phyloP scores from a whole-genome alignment of 257 asterid genomes.

The Ajuga chamaepitys region DNA sequence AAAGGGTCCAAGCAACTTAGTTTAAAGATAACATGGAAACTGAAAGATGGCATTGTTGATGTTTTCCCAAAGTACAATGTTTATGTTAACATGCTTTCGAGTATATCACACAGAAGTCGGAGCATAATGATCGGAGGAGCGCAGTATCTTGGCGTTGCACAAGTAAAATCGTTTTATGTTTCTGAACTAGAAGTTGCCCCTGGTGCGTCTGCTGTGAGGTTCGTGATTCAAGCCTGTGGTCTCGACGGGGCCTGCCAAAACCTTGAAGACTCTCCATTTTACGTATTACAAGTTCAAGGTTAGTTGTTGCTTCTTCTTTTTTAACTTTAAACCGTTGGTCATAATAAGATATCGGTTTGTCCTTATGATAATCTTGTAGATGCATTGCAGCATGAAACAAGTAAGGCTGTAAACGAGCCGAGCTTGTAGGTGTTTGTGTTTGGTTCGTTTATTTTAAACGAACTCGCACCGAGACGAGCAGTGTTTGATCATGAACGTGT shows the following conservation, averaged over 20 bases:
- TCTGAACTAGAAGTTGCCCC: conserved; percentile 44
- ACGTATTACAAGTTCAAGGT: conserved; percentile 34
- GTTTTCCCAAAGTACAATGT: conserved; percentile 40
- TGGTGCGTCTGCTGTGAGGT: conserved; percentile 35
- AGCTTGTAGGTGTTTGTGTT: no score
- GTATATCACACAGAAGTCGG: conserved; percentile 4
- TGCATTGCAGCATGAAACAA: no score
- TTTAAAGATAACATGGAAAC: conserved; percentile 57
- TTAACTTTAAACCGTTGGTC: no score
- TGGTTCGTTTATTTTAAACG: no score
- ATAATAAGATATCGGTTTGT: no score
- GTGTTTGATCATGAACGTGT: no score
- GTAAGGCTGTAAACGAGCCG: no score
- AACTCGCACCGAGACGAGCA: no score
- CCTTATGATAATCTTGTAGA: no score
- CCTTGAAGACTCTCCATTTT: conserved; percentile 62
- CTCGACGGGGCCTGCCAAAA: conserved; percentile 52
- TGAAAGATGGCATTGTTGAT: conserved; percentile 30
- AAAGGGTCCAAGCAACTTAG: conserved; percentile 48
- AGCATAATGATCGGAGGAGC: conserved; percentile 3
- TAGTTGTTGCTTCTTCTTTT: not conserved
- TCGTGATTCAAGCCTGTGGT: conserved; percentile 51
- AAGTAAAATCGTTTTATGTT: conserved; percentile 48
- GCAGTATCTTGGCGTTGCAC: conserved; percentile 63
- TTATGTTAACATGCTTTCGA: conserved; percentile 40